Conservation (phyloP, 2,329 filamentous ascomycete species). For the Botrytis cinerea region DNA sequence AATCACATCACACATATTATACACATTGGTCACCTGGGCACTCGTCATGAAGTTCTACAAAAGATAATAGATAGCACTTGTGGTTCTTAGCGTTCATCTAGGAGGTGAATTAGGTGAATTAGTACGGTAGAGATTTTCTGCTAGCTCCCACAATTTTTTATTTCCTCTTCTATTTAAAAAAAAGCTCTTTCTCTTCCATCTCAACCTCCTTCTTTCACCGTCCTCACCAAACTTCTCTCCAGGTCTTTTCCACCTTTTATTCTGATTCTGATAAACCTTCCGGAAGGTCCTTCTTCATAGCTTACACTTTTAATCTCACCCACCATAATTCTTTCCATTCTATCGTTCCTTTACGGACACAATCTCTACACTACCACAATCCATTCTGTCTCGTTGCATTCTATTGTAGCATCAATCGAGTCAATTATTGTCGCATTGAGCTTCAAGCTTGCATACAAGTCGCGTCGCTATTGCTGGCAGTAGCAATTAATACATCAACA, state of each 20-base stretch:
- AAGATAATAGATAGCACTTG: background rate
- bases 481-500: background rate
- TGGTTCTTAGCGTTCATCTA: background rate
- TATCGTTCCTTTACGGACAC: no score
- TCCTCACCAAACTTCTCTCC: background rate
- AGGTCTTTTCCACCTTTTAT: background rate
- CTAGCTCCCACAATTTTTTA: background rate
- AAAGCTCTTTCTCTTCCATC: background rate
- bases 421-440: slow-evolving; percentile 1
- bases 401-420: slow-evolving; percentile 11
- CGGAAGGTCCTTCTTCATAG: background rate
- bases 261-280: background rate
- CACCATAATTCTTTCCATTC: background rate
- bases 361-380: background rate
- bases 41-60: background rate
- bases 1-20: background rate
- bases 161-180: background rate
- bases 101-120: slow-evolving; percentile 8
- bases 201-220: background rate
- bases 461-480: slow-evolving; percentile 12
- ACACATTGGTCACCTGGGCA: background rate
- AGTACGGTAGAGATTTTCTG: background rate
- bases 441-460: slow-evolving; percentile 10
- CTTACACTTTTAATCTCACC: background rate
- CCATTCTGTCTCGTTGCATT: slow-evolving; percentile 13